These are phyloP conservation scores for Thraustotheca clavata DNA, from an alignment of 352 stramenopile genomes.

Conservation along the genomic window DNA sequence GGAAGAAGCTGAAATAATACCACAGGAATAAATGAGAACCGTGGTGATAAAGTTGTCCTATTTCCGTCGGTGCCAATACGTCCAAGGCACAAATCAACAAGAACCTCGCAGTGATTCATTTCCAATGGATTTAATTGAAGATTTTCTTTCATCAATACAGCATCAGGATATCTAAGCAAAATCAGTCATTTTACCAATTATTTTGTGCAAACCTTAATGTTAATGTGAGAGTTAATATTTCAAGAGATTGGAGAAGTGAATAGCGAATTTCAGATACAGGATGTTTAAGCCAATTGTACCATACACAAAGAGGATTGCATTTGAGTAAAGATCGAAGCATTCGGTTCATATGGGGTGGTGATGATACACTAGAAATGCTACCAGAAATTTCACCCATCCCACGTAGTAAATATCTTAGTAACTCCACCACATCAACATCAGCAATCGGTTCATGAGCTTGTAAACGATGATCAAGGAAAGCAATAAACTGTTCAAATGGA, in stretches of 20 bases:
- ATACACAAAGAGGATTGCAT: constrained; percentile 39
- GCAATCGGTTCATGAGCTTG: constrained; percentile 23
- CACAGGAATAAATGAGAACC: constrained; percentile 6
- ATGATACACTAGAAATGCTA: background rate
- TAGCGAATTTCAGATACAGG: constrained; percentile 41
- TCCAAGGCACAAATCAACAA: constrained; percentile 15
- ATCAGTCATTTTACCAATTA: background rate
- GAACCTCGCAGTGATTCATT: constrained; percentile 1
- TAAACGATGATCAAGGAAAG: constrained; percentile 48
- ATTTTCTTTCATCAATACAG: constrained; percentile 1
- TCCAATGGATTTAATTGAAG: background rate
- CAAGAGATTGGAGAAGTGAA: constrained; percentile 52
- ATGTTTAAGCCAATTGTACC: constrained; percentile 55
- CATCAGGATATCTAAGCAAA: constrained; percentile 5
- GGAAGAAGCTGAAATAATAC: constrained; percentile 12
- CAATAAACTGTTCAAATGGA: constrained; percentile 61
- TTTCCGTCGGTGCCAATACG: background rate
- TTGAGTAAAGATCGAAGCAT: constrained; percentile 51
- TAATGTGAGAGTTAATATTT: constrained; percentile 25
- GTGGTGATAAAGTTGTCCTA: background rate
- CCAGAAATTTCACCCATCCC: constrained; percentile 29
- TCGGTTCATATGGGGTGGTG: constrained; percentile 27
- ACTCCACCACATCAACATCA: constrained; percentile 43
- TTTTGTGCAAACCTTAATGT: background rate
- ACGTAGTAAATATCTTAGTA: constrained; percentile 49